phyloP scores from a whole-genome alignment of 2,329 filamentous ascomycete species.

The Trichophyton rubrum region DNA sequence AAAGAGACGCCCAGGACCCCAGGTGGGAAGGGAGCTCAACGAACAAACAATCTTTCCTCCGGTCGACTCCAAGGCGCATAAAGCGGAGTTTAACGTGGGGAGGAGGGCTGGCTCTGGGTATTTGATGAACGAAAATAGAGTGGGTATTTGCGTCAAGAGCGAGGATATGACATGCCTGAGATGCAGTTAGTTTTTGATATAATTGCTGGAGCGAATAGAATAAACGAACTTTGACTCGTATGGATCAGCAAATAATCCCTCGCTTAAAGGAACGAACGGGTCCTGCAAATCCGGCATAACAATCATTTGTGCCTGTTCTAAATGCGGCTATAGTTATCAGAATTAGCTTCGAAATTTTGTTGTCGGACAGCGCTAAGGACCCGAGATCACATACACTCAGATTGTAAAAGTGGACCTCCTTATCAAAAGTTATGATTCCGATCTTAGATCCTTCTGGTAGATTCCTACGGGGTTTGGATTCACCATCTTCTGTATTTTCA shows the following conservation, averaged over 20 bases:
- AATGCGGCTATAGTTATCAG: constrained; percentile 42
- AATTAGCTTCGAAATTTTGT: constrained; percentile 17
- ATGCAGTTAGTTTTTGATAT: constrained; percentile 17
- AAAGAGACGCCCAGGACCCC: constrained; percentile 74
- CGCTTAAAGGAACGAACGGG: constrained; percentile 82
- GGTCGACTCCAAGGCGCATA: constrained; percentile 71
- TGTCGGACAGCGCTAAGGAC: background rate
- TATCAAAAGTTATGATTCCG: constrained; percentile 91
- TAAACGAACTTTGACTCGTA: constrained; percentile 61
- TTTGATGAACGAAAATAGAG: constrained; percentile 76
- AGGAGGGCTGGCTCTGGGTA: constrained; percentile 83
- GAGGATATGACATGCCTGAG: constrained; percentile 62
- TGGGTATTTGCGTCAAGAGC: constrained; percentile 71
- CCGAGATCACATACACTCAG: constrained; percentile 51
- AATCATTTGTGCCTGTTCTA: constrained; percentile 91
- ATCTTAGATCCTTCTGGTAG: constrained; percentile 74
- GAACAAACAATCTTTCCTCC: constrained; percentile 90
- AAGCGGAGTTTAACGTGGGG: constrained; percentile 67
- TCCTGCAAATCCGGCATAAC: constrained; percentile 97
- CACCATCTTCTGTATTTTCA: constrained; percentile 27
- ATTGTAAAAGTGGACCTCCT: constrained; percentile 97
- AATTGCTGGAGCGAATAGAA: background rate
- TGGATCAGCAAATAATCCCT: constrained; percentile 89
- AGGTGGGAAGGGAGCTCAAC: constrained; percentile 75
- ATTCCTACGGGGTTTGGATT: constrained; percentile 41